These are phyloP conservation scores for Fragosphaeria purpurea DNA, from an alignment of 2,329 filamentous ascomycete genomes.

Conservation along the genomic window DNA sequence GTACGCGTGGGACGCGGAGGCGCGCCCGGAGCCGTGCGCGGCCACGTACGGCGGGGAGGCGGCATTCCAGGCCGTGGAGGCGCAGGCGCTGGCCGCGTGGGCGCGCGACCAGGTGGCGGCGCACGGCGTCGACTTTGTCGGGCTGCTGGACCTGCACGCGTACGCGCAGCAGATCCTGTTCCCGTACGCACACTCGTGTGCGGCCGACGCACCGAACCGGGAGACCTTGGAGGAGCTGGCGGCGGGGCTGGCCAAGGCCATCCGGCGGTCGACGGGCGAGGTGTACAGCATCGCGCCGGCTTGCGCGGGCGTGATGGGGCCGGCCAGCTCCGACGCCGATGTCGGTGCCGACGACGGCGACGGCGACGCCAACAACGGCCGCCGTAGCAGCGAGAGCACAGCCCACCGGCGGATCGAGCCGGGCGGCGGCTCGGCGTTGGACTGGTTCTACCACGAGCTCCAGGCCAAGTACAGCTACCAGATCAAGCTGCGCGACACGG, in stretches of 20 bases:
- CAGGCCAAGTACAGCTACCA: constrained; percentile 80
- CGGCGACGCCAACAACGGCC: constrained; percentile 49
- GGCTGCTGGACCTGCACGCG: constrained; percentile 81
- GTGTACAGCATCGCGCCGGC: constrained; percentile 70
- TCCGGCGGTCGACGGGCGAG: constrained; percentile 69
- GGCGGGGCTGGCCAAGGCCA: constrained; percentile 78
- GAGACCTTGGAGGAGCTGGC: constrained; percentile 90
- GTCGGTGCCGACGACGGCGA: no score
- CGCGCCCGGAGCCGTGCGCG: constrained; percentile 70
- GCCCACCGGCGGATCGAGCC: constrained; percentile 47
- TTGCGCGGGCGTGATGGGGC: constrained; percentile 64
- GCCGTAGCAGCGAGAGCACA: constrained; percentile 66
- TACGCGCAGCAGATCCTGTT: constrained; percentile 94
- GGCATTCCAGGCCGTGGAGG: constrained; percentile 77
- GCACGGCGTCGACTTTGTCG: constrained; percentile 67
- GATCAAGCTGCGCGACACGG: constrained; percentile 86
- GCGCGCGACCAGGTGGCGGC: constrained; percentile 64
- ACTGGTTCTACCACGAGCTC: constrained; percentile 91
- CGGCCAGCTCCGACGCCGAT: constrained; percentile 12
- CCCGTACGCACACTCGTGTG: constrained; percentile 82
- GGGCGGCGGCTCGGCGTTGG: constrained; percentile 75
- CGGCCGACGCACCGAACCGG: constrained; percentile 65
- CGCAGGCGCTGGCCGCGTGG: constrained; percentile 68
- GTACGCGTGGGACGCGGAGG: constrained; percentile 66
- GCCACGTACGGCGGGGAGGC: constrained; percentile 78